These are phyloP conservation scores for Firmiana major DNA, from an alignment of 345 rosid species.

Conservation along the genomic window DNA sequence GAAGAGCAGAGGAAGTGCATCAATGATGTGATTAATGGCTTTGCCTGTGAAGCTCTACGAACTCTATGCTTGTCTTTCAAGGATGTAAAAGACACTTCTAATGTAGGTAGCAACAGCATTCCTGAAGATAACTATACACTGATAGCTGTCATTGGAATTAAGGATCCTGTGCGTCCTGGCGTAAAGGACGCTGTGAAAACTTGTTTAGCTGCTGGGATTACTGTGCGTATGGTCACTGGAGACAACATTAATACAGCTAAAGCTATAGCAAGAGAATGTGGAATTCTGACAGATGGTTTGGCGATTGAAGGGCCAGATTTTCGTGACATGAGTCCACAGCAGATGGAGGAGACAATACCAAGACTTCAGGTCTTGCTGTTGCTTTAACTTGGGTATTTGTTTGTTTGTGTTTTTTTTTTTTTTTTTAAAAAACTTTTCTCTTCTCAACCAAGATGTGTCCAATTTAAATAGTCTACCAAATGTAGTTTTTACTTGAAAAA, in stretches of 20 bases:
- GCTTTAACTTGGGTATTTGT: background rate
- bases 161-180: conserved; percentile 71
- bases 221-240: conserved; percentile 72
- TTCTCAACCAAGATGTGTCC: background rate
- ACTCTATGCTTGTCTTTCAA: conserved; percentile 67
- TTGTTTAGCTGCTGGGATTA: conserved; percentile 70
- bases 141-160: conserved; percentile 65
- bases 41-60: conserved; percentile 63
- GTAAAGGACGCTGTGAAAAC: conserved; percentile 61
- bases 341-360: conserved; percentile 56
- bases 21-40: conserved; percentile 46
- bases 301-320: conserved; percentile 76
- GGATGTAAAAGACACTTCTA: conserved; percentile 44
- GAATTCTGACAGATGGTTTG: conserved; percentile 51
- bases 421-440: background rate
- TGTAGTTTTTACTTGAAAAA: background rate
- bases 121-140: conserved; percentile 62
- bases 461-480: background rate
- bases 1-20: conserved; percentile 40
- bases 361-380: conserved; percentile 45
- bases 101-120: conserved; percentile 33
- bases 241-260: conserved; percentile 70
- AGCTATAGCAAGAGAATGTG: conserved; percentile 80
- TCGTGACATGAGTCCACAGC: conserved; percentile 49
- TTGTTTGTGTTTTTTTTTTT: too few species aligned